Conservation (phyloP, 2,329 filamentous ascomycete species). For the Aureobasidium zeae region DNA sequence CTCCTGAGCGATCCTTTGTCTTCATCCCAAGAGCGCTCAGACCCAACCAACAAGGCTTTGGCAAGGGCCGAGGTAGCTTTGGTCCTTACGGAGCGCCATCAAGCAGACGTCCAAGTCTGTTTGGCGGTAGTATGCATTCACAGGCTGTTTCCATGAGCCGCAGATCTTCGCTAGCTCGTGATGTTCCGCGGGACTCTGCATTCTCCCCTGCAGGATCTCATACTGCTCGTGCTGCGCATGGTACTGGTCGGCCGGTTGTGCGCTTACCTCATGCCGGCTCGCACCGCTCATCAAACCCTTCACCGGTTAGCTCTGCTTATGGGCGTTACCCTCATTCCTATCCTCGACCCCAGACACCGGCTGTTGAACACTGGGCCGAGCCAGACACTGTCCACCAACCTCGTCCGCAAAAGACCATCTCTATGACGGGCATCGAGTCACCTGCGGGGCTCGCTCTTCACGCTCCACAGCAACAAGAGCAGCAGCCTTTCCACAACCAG, state of each 20-base stretch:
- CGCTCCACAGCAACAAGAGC: slow-evolving; percentile 55
- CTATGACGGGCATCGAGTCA: slow-evolving; percentile 84
- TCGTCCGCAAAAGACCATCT: slow-evolving; percentile 87
- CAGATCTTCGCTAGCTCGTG: slow-evolving; percentile 66
- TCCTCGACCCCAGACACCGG: slow-evolving; percentile 45
- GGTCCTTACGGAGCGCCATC: slow-evolving; percentile 51
- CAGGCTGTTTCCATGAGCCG: slow-evolving; percentile 83
- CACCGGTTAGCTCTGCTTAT: slow-evolving; percentile 31
- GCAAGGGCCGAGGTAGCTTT: slow-evolving; percentile 57
- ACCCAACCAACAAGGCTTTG: slow-evolving; percentile 77
- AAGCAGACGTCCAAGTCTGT: slow-evolving; percentile 71
- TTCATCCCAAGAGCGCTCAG: slow-evolving; percentile 92
- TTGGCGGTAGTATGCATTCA: slow-evolving; percentile 70
- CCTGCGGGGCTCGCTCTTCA: slow-evolving; percentile 51
- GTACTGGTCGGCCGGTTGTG: slow-evolving; percentile 55
- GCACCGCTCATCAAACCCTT: slow-evolving; percentile 27
- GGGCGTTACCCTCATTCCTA: slow-evolving; percentile 35
- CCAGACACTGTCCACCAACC: slow-evolving; percentile 82
- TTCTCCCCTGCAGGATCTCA: slow-evolving; percentile 69
- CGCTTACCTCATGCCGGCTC: slow-evolving; percentile 61
- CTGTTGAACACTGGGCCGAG: slow-evolving; percentile 51
- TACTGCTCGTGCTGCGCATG: slow-evolving; percentile 52
- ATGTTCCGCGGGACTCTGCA: slow-evolving; percentile 60
- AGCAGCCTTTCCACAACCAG: slow-evolving; percentile 90
- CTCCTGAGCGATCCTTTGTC: slow-evolving; percentile 85